Percentiles rank a stretch among this genome's conserved stretches.
These are phyloP conservation scores for Pythium folliculosum DNA, from an alignment of 352 stramenopile genomes.

Conservation along the genomic window DNA sequence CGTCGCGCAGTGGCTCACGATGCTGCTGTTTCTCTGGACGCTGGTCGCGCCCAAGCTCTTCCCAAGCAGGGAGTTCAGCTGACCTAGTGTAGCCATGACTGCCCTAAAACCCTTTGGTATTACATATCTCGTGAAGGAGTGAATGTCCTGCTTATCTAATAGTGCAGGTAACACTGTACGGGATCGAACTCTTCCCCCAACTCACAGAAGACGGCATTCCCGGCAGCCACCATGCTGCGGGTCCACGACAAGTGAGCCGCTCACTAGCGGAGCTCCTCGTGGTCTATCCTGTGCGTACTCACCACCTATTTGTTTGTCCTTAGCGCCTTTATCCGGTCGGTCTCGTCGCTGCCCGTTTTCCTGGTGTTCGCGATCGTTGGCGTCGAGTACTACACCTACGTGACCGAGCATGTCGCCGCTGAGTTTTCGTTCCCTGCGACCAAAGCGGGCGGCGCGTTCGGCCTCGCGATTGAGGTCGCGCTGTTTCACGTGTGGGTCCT, in stretches of 20 bases:
- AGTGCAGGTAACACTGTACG: conserved; percentile 8
- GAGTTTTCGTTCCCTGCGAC: conserved; percentile 16
- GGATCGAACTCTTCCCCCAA: neutral
- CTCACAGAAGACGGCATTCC: neutral
- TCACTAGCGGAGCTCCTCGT: neutral
- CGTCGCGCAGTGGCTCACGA: conserved; percentile 92
- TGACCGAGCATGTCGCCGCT: conserved; percentile 52
- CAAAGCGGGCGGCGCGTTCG: conserved; percentile 25
- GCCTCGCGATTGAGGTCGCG: conserved; percentile 36
- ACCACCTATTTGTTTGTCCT: neutral
- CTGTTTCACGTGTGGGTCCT: conserved; percentile 65
- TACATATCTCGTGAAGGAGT: conserved; percentile 4
- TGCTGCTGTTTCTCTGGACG: conserved; percentile 95
- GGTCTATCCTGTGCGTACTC: neutral
- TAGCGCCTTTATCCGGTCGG: conserved; percentile 61
- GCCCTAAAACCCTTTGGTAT: neutral
- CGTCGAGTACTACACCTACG: conserved; percentile 75
- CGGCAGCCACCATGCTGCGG: conserved; percentile 50
- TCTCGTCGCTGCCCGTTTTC: conserved; percentile 62
- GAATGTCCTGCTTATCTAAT: neutral
- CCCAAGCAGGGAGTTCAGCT: conserved; percentile 91
- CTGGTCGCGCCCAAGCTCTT: conserved; percentile 93
- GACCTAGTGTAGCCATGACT: conserved; percentile 17
- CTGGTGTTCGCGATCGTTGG: conserved; percentile 59
- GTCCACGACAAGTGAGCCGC: conserved; percentile 63